Evolutionary conservation across 192 early-diverging fungal species (phyloP).

Genomic region (Cladochytrium replicatum): DNA sequence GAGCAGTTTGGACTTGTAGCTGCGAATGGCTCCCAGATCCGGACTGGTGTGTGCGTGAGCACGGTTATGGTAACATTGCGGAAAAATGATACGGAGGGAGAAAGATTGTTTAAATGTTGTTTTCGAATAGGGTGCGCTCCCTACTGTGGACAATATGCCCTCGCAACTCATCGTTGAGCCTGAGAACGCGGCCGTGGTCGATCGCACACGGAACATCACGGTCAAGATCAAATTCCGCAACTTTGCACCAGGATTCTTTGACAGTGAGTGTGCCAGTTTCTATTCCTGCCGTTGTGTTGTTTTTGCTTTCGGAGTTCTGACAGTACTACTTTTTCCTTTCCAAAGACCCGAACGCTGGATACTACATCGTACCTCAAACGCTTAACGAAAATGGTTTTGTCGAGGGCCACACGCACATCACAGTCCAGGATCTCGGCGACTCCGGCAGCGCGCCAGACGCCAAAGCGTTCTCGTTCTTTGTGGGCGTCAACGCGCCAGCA

Average conservation of each 20-base stretch:
- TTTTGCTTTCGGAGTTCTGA: too few relatives aligned
- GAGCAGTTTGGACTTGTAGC: too few relatives aligned
- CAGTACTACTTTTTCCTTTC: too few relatives aligned
- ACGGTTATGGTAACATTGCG: too few relatives aligned
- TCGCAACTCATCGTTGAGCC: slow-evolving; percentile 22
- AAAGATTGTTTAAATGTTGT: too few relatives aligned
- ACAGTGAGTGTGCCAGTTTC: too few relatives aligned
- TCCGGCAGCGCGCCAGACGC: slow-evolving; percentile 20
- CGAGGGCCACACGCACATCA: slow-evolving; percentile 37
- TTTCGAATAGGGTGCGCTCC: too few relatives aligned
- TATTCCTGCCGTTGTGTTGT: too few relatives aligned
- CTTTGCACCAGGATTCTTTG: slow-evolving; percentile 30
- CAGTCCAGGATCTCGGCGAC: slow-evolving; percentile 17
- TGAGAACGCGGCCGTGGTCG: slow-evolving; percentile 14
- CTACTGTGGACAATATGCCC: slow-evolving; percentile 25
- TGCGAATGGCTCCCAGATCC: too few relatives aligned
- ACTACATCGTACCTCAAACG: slow-evolving; percentile 26
- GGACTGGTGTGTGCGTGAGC: too few relatives aligned
- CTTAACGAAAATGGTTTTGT: slow-evolving; percentile 25
- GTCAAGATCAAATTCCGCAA: slow-evolving; percentile 20
- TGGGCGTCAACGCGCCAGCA: slow-evolving; percentile 28
- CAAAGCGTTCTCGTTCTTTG: slow-evolving; percentile 25
- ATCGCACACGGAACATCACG: slow-evolving; percentile 12
- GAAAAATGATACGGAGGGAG: too few relatives aligned
- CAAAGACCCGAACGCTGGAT: slow-evolving; percentile 18